Conservation (phyloP, 768 basidiomycete genomes). For the Ephemerocybe angulata region DNA sequence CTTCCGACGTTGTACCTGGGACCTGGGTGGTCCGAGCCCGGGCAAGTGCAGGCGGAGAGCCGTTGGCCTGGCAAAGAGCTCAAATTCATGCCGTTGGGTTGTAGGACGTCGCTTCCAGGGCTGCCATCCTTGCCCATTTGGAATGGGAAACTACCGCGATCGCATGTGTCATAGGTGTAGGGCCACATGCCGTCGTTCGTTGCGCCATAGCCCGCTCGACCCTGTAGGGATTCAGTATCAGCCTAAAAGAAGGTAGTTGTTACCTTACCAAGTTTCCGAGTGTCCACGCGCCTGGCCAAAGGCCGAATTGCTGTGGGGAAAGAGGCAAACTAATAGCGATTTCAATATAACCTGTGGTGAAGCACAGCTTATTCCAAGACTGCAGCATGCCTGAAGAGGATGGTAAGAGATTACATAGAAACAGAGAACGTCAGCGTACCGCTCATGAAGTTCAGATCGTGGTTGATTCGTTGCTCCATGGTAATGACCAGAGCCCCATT, state of each 20-base stretch:
- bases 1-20: conserved; percentile 64
- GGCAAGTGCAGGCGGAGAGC: conserved; percentile 81
- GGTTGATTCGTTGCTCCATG: conserved; percentile 58
- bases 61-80: conserved; percentile 85
- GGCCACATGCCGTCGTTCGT: conserved; percentile 86
- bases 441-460: conserved; percentile 79
- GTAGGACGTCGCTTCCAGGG: conserved; percentile 54
- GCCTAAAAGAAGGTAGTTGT: not conserved
- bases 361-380: conserved; percentile 90
- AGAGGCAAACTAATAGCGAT: conserved; percentile 69
- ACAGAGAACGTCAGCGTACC: conserved; percentile 41
- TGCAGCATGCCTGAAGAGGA: conserved; percentile 58
- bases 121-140: conserved; percentile 60
- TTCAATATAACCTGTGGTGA: conserved; percentile 86
- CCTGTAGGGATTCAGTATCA: conserved; percentile 36
- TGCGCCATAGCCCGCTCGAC: conserved; percentile 83
- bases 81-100: conserved; percentile 38
- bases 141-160: conserved; percentile 78
- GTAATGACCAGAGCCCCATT: conserved; percentile 77
- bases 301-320: conserved; percentile 49
- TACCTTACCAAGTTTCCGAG: conserved; percentile 60
- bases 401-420: conserved; percentile 7
- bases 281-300: conserved; percentile 82
- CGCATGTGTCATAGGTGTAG: conserved; percentile 79
- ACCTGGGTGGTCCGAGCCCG: conserved; percentile 85